These are phyloP conservation scores for Pseudomassariella vexata DNA, from an alignment of 2,329 filamentous ascomycete species.

Conservation along the genomic window DNA sequence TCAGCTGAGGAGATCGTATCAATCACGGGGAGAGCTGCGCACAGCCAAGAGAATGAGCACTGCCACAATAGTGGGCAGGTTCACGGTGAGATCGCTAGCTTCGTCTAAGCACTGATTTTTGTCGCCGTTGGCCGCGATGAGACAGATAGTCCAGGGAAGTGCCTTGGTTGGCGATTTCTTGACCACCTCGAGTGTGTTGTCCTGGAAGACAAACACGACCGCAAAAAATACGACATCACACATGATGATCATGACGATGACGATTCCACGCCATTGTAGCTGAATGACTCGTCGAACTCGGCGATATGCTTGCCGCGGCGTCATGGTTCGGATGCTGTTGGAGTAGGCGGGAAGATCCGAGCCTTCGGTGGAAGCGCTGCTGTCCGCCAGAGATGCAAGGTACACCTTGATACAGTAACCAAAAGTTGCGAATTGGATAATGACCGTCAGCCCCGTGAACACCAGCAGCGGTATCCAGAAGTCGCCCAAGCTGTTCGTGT, in stretches of 20 bases:
- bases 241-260: conserved; percentile 84
- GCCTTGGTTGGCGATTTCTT: conserved; percentile 49
- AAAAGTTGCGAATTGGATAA: conserved; percentile 66
- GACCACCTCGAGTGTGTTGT: conserved; percentile 60
- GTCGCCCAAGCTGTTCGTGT: conserved; percentile 71
- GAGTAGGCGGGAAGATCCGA: conserved; percentile 71
- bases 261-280: conserved; percentile 91
- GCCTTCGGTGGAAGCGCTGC: conserved; percentile 61
- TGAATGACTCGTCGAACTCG: conserved; percentile 80
- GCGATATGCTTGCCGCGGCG: conserved; percentile 81
- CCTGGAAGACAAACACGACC: conserved; percentile 82
- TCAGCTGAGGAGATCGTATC: conserved; percentile 16
- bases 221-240: conserved; percentile 92
- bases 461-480: conserved; percentile 83
- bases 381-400: conserved; percentile 73
- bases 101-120: conserved; percentile 61
- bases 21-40: conserved; percentile 29
- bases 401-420: conserved; percentile 94
- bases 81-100: conserved; percentile 60
- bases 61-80: conserved; percentile 70
- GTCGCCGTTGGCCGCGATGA: conserved; percentile 51
- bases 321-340: conserved; percentile 69
- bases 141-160: conserved; percentile 64
- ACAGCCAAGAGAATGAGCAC: conserved; percentile 79
- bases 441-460: conserved; percentile 57